Conservation (phyloP, 805 yeast genomes). For the Lipomyces yamadae region DNA sequence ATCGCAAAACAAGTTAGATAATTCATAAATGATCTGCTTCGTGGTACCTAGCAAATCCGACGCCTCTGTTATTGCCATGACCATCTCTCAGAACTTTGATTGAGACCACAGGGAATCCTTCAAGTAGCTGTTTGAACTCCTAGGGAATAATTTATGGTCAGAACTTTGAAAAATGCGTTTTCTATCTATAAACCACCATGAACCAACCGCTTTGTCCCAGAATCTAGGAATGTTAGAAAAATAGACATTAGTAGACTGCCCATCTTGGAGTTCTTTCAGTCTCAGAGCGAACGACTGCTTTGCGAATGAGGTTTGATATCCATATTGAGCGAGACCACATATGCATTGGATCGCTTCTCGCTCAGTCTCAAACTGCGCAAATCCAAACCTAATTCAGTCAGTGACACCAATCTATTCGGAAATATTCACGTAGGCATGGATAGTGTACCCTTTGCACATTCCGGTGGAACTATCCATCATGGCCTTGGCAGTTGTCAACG, state of each 20-base stretch:
- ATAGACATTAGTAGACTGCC: slow-evolving; percentile 38
- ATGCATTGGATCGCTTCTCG: slow-evolving; percentile 39
- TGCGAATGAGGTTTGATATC: slow-evolving; percentile 41
- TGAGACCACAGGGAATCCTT: slow-evolving; percentile 32
- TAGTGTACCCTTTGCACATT: slow-evolving; percentile 37
- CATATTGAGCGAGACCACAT: slow-evolving; percentile 36
- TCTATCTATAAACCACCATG: neutral
- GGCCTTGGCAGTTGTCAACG: slow-evolving; percentile 56
- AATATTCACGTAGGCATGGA: neutral
- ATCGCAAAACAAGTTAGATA: neutral
- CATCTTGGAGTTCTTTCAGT: slow-evolving; percentile 37
- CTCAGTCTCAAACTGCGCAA: slow-evolving; percentile 49
- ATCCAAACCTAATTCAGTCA: slow-evolving; percentile 44
- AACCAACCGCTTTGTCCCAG: slow-evolving; percentile 36
- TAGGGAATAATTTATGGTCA: neutral
- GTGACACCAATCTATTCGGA: neutral
- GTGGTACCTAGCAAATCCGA: slow-evolving; percentile 39
- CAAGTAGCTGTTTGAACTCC: slow-evolving; percentile 36
- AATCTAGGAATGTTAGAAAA: slow-evolving; percentile 39
- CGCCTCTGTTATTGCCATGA: slow-evolving; percentile 38
- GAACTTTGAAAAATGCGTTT: neutral
- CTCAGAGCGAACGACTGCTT: slow-evolving; percentile 39
- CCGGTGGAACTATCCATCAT: slow-evolving; percentile 49
- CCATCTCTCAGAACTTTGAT: slow-evolving; percentile 37
- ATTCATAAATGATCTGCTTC: neutral